A percentile compares a stretch with the other conserved stretches of the same genome.
Evolutionary conservation across 23 red algal species (phyloP).

Genomic region (Chondrus crispus): DNA sequence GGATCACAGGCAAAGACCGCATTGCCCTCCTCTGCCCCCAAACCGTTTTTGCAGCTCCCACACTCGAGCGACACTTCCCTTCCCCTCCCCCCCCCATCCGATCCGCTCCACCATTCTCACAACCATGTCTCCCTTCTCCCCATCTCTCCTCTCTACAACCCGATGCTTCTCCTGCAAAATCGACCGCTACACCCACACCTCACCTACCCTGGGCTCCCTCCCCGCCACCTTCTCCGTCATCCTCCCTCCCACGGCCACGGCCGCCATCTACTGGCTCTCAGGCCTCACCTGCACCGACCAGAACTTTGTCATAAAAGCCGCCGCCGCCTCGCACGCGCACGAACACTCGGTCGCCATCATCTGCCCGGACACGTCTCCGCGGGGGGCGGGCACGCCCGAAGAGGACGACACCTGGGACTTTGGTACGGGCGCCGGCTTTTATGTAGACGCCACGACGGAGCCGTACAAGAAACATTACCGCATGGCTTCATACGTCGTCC

Average conservation of each 20-base stretch:
- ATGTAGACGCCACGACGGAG: conserved; percentile 76
- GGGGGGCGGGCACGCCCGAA: conserved; percentile 69
- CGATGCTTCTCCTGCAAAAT: conserved; percentile 71
- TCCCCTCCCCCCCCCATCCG: background rate
- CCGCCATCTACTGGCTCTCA: conserved; percentile 75
- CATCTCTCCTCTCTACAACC: conserved; percentile 22
- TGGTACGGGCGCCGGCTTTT: conserved; percentile 95
- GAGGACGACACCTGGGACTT: conserved; percentile 94
- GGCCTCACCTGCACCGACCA: conserved; percentile 94
- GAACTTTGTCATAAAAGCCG: conserved; percentile 90
- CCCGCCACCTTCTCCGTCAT: conserved; percentile 59
- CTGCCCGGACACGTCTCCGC: conserved; percentile 87
- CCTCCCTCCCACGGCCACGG: conserved; percentile 14
- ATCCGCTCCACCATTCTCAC: background rate
- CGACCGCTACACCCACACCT: conserved; percentile 32
- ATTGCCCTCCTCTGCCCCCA: no score
- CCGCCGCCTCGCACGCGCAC: conserved; percentile 30
- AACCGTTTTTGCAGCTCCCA: no score
- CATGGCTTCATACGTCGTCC: conserved; percentile 77
- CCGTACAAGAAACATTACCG: conserved; percentile 70
- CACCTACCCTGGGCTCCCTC: conserved; percentile 60
- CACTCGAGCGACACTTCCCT: no score
- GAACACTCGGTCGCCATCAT: conserved; percentile 59
- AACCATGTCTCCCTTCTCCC: background rate
- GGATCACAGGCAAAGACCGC: no score